A percentile compares a stretch with the other conserved stretches of the same genome.
Evolutionary conservation across 495 filamentous ascomycete genomes (phyloP).

Genomic region (Penicillium egyptiacum): DNA sequence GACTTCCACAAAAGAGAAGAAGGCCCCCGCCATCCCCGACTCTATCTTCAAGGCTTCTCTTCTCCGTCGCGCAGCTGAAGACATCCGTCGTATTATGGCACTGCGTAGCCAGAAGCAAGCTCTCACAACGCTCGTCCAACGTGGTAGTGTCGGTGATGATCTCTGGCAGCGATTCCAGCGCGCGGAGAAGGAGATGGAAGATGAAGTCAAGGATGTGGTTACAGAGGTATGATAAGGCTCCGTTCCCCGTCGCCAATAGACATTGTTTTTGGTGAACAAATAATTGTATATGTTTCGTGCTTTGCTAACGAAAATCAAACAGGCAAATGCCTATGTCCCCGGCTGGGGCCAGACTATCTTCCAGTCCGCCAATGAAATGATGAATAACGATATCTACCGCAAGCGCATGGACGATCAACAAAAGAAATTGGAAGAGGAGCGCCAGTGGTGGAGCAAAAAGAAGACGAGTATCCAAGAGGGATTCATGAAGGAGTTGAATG

Average conservation of each 20-base stretch:
- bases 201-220: slow-evolving; percentile 90
- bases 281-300: background rate
- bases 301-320: slow-evolving; percentile 9
- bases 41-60: slow-evolving; percentile 88
- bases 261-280: background rate
- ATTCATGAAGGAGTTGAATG: slow-evolving; percentile 83
- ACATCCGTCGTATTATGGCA: slow-evolving; percentile 85
- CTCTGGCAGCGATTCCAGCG: slow-evolving; percentile 87
- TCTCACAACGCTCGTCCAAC: slow-evolving; percentile 75
- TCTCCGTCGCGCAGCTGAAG: slow-evolving; percentile 82
- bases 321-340: slow-evolving; percentile 84
- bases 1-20: slow-evolving; percentile 58
- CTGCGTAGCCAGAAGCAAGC: slow-evolving; percentile 83
- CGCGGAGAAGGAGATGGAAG: slow-evolving; percentile 97
- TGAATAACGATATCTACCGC: slow-evolving; percentile 63
- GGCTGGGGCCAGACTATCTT: slow-evolving; percentile 94
- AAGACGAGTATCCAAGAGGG: slow-evolving; percentile 68
- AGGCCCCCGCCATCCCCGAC: slow-evolving; percentile 73
- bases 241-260: background rate
- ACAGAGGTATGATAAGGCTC: slow-evolving; percentile 65
- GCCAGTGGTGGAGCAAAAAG: slow-evolving; percentile 89
- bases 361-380: slow-evolving; percentile 87
- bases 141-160: slow-evolving; percentile 93
- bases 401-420: slow-evolving; percentile 64
- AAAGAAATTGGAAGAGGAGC: slow-evolving; percentile 65